Conservation (phyloP, 257 asterid genomes). For the Anisodus tanguticus region DNA sequence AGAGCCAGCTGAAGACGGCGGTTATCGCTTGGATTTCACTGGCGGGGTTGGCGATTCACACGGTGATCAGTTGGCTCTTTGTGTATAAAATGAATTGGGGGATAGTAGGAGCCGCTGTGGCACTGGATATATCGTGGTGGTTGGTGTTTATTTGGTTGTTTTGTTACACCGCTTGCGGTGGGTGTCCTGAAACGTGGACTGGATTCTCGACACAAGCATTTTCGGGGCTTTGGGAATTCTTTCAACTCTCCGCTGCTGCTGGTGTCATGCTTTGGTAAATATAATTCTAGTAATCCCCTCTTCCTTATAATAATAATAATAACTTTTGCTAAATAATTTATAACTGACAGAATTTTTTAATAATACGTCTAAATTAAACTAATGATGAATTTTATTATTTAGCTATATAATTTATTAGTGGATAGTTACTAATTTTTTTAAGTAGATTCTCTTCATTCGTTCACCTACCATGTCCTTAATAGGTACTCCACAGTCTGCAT, state of each 20-base stretch:
- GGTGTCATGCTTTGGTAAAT: constrained; percentile 58
- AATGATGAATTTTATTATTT: too few species aligned
- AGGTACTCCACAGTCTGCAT: not conserved
- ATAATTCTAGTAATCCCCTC: not conserved
- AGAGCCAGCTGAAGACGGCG: constrained; percentile 52
- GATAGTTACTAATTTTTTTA: too few species aligned
- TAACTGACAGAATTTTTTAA: not conserved
- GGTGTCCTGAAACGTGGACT: constrained; percentile 54
- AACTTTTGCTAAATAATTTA: not conserved
- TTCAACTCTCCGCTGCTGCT: constrained; percentile 50
- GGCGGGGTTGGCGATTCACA: constrained; percentile 39
- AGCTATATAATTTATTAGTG: too few species aligned
- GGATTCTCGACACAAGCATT: constrained; percentile 53
- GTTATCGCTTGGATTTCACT: constrained; percentile 45
- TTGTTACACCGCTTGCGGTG: constrained; percentile 42
- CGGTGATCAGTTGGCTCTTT: constrained; percentile 39
- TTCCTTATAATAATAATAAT: too few species aligned
- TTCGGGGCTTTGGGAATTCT: constrained; percentile 49
- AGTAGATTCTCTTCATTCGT: too few species aligned
- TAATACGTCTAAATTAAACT: too few species aligned
- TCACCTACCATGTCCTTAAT: not conserved
- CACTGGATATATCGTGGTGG: constrained; percentile 58
- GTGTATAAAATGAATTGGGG: constrained; percentile 42
- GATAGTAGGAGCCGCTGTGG: constrained; percentile 40
- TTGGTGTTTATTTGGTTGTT: constrained; percentile 39